A percentile compares a stretch with the other conserved stretches of the same genome.
These are phyloP conservation scores for Hyphopichia homilentoma DNA, from an alignment of 805 yeast species.

Conservation along the genomic window DNA sequence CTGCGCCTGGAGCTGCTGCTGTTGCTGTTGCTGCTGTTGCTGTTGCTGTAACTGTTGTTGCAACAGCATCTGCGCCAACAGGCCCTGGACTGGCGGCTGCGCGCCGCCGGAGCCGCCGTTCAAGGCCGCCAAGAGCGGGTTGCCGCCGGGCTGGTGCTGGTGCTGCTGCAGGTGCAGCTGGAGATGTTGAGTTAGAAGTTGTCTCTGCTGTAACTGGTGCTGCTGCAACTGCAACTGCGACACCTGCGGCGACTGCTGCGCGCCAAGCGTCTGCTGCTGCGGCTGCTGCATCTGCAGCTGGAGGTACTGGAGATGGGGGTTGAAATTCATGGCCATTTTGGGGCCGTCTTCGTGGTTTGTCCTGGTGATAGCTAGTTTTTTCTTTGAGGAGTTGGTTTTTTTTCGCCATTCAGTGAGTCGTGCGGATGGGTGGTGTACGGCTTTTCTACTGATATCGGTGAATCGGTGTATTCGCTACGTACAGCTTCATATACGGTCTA, in stretches of 20 bases:
- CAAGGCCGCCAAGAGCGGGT: constrained; percentile 31
- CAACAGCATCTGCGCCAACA: constrained; percentile 21
- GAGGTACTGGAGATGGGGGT: constrained; percentile 41
- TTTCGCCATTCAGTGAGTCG: no score
- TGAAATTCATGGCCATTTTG: constrained; percentile 44
- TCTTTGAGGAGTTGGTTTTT: no score
- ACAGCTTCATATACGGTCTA: no score
- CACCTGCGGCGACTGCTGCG: constrained; percentile 31
- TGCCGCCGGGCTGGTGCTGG: constrained; percentile 18
- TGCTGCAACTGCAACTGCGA: constrained; percentile 28
- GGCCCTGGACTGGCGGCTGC: constrained; percentile 14
- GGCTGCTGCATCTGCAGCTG: constrained; percentile 31
- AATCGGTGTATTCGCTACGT: no score
- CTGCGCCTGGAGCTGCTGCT: constrained; percentile 10
- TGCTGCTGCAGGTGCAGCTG: constrained; percentile 29
- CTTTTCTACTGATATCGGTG: no score
- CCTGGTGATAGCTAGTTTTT: no score
- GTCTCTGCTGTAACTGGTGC: constrained; percentile 24
- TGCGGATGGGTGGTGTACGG: constrained; percentile 1
- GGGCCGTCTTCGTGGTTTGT: no score
- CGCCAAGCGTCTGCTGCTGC: constrained; percentile 17
- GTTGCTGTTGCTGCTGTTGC: constrained; percentile 14
- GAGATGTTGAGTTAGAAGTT: constrained; percentile 32
- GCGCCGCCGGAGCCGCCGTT: constrained; percentile 27
- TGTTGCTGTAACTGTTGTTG: constrained; percentile 26